Evolutionary conservation across 768 basidiomycete genomes (phyloP), one percentile per base, ranked within the genome.

Genomic region (Lentinula raphanica): DNA sequence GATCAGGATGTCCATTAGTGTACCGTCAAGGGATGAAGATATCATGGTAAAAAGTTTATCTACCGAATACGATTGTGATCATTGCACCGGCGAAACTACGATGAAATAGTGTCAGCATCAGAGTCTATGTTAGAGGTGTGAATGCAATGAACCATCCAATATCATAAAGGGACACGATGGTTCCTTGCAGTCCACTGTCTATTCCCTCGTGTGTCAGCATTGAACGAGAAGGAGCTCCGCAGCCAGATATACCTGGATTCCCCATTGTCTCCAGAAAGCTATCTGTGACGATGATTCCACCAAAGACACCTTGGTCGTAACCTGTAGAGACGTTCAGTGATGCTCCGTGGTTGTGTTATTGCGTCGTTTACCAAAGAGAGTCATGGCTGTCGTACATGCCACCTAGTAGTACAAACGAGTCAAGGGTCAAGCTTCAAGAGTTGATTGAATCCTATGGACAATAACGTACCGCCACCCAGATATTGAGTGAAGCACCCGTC

Each of bases 231-330:
- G 19, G 23, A 1, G 29, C 29, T 9, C 17, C 15, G 21, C 19
- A 19, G 28, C n/a, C 5, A n/a, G 7, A 49, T 44, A 21, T 12
- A 57, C 56, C 56, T 38, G 78, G 79, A 64, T 79, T 74, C 2
- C 78, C 78, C 78, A 79, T 79, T 8, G 72, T 76, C 12, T 77
- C 61, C 57, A 79, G 63, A 62, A 81, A 79, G 60, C 74, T 67
- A 25, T 71, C 70, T 5, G 79, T 79, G 51, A 81, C 75, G 54
- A 81, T 79, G 56, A 79, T 79, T 0, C 78, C 78, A 23, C 79
- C 79, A 60, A 79, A 81, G 19, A 81, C 78, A n/a, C 78, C 79
- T 56, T 79, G 79, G 64, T 81, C 78, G 64, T 81, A 79, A 23
- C 79, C 77, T 56, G 78, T 29, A 17, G 21, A 23, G 15, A 5